These are phyloP conservation scores for Penicillium occitanis DNA, from an alignment of 2,329 filamentous ascomycete genomes.

Conservation along the genomic window DNA sequence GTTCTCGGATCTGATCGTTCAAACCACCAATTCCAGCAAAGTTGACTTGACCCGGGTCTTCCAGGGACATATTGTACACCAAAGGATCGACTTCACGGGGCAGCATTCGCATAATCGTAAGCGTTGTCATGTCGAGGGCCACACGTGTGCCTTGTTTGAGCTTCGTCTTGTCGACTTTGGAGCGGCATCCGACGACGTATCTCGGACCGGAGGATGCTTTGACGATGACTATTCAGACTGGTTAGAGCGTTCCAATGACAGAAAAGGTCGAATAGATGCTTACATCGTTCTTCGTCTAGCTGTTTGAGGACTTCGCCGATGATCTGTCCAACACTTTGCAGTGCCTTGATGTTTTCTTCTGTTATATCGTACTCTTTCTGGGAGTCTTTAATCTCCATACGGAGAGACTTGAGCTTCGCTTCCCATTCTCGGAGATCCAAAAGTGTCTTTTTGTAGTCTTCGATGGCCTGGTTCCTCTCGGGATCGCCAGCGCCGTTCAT, in stretches of 20 bases:
- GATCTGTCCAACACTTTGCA: slow-evolving; percentile 98
- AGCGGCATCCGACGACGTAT: slow-evolving; percentile 97
- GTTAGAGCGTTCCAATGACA: slow-evolving; percentile 14
- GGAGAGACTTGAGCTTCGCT: slow-evolving; percentile 90
- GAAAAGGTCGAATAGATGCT: slow-evolving; percentile 36
- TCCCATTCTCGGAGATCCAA: slow-evolving; percentile 98
- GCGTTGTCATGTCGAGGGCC: slow-evolving; percentile 97
- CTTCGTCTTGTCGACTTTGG: slow-evolving; percentile 96
- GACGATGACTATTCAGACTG: slow-evolving; percentile 72
- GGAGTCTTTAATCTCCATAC: slow-evolving; percentile 91
- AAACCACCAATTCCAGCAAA: slow-evolving; percentile 96
- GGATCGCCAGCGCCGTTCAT: slow-evolving; percentile 49
- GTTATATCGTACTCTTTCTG: slow-evolving; percentile 95
- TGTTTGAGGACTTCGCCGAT: slow-evolving; percentile 99
- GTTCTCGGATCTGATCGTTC: slow-evolving; percentile 96
- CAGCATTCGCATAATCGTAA: slow-evolving; percentile 99
- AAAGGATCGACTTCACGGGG: slow-evolving; percentile 96
- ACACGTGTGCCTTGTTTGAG: slow-evolving; percentile 98
- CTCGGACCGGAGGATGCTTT: slow-evolving; percentile 95
- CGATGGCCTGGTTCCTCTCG: slow-evolving; percentile 66
- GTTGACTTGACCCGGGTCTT: slow-evolving; percentile 95
- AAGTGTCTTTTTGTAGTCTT: slow-evolving; percentile 75
- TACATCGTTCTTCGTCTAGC: slow-evolving; percentile 97
- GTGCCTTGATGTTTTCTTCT: slow-evolving; percentile 98
- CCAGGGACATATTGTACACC: slow-evolving; percentile 99